Conservation (phyloP, 257 asterid species). For the Scutellaria barbata region DNA sequence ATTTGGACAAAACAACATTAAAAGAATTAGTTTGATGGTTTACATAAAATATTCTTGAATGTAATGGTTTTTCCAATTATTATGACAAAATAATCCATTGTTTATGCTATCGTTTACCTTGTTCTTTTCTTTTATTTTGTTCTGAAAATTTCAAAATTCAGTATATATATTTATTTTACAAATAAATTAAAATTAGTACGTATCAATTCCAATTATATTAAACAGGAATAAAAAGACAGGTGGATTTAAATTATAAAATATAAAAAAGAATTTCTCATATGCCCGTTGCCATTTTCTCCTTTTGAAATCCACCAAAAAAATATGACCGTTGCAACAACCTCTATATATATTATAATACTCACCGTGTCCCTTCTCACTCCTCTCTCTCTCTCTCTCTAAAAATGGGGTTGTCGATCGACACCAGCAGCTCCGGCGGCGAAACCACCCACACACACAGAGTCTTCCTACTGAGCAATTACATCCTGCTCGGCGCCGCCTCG, state of each 20-base stretch:
- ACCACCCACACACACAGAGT: slow-evolving; percentile 51
- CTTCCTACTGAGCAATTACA: slow-evolving; percentile 58
- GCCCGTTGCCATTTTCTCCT: slow-evolving; percentile 32
- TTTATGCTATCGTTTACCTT: too few relatives aligned
- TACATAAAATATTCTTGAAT: too few relatives aligned
- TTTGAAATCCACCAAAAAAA: neutral
- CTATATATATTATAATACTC: slow-evolving; percentile 1
- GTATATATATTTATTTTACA: too few relatives aligned
- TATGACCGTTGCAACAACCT: slow-evolving; percentile 37
- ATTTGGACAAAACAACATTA: too few relatives aligned
- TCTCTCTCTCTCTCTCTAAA: slow-evolving; percentile 3
- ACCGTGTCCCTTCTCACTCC: neutral
- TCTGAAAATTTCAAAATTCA: too few relatives aligned
- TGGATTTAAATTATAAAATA: neutral
- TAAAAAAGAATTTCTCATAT: neutral
- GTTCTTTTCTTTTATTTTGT: too few relatives aligned
- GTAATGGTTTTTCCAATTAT: too few relatives aligned
- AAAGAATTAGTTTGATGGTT: too few relatives aligned
- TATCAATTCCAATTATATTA: too few relatives aligned
- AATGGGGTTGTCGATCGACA: slow-evolving; percentile 47
- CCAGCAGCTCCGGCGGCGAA: slow-evolving; percentile 26
- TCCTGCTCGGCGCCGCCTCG: slow-evolving; percentile 73
- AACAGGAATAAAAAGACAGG: neutral
- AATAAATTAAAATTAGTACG: too few relatives aligned
- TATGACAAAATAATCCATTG: too few relatives aligned